A percentile compares a stretch with the other conserved stretches of the same genome.
Evolutionary conservation across 768 basidiomycete genomes (phyloP).

Genomic region (Russula earlei): DNA sequence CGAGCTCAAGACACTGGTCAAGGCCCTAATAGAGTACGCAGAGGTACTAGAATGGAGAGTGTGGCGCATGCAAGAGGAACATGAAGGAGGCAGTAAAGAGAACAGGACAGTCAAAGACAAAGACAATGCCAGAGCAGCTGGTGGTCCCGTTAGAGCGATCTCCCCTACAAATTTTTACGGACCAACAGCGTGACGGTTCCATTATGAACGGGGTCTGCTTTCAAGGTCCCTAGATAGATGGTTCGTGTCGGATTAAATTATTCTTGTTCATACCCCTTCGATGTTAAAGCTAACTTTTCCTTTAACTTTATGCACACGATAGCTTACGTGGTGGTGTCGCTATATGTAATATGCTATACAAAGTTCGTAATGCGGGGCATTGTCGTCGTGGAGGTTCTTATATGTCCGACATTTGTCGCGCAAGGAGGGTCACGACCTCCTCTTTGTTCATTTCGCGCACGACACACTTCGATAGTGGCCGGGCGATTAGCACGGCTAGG

Average conservation of each 20-base stretch:
- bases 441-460: slow-evolving; percentile 39
- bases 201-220: too few relatives aligned
- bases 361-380: not conserved
- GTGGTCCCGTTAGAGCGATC: not conserved
- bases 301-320: not conserved
- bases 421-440: slow-evolving; percentile 39
- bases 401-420: slow-evolving; percentile 26
- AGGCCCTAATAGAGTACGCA: slow-evolving; percentile 50
- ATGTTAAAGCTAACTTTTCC: not conserved
- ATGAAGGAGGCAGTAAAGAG: not conserved
- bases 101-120: slow-evolving; percentile 4
- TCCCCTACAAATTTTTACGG: slow-evolving; percentile 12
- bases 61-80: slow-evolving; percentile 27
- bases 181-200: not conserved
- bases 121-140: slow-evolving; percentile 3
- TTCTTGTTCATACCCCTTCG: not conserved
- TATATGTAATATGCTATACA: slow-evolving; percentile 7
- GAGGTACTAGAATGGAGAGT: slow-evolving; percentile 50
- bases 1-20: slow-evolving; percentile 40
- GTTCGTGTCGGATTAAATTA: not conserved
- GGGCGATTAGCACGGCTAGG: slow-evolving; percentile 54
- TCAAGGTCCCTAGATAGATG: not conserved
- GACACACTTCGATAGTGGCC: slow-evolving; percentile 40
- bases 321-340: not conserved
- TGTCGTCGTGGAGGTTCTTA: not conserved